Conservation (phyloP, 345 rosid genomes). For the Citrus reticulata region DNA sequence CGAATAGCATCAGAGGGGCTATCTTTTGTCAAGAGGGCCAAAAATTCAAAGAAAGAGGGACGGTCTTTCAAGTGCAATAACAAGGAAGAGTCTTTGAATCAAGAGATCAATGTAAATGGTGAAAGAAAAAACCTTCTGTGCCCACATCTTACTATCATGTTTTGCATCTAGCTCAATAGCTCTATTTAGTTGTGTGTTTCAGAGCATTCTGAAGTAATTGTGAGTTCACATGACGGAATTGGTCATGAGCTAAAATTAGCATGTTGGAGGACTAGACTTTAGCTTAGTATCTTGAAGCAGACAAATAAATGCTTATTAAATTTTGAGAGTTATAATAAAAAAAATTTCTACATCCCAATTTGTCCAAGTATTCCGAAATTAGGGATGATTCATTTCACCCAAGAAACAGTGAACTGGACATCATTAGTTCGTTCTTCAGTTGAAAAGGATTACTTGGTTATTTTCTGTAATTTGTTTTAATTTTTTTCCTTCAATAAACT, state of each 20-base stretch:
- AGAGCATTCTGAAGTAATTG: background rate
- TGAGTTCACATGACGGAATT: background rate
- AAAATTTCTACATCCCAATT: background rate
- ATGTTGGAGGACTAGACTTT: background rate
- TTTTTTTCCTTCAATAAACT: background rate
- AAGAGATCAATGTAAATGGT: conserved; percentile 38
- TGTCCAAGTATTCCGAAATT: background rate
- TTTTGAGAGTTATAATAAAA: background rate
- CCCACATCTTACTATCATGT: conserved; percentile 7
- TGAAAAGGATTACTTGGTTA: background rate
- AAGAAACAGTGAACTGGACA: background rate
- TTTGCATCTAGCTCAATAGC: conserved; percentile 8
- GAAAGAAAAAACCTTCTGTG: conserved; percentile 16
- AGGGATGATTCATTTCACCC: background rate
- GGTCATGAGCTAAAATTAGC: background rate
- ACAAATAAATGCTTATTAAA: background rate
- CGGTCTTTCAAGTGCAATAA: conserved; percentile 23
- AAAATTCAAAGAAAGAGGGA: conserved; percentile 44
- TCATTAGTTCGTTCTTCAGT: background rate
- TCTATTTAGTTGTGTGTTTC: conserved; percentile 9
- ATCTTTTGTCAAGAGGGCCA: conserved; percentile 45
- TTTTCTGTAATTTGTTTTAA: background rate
- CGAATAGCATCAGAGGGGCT: conserved; percentile 51
- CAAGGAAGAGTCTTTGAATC: conserved; percentile 27
- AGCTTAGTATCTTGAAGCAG: background rate